Conservation (phyloP, 805 yeast genomes). For the Saturnispora zaruensis region DNA sequence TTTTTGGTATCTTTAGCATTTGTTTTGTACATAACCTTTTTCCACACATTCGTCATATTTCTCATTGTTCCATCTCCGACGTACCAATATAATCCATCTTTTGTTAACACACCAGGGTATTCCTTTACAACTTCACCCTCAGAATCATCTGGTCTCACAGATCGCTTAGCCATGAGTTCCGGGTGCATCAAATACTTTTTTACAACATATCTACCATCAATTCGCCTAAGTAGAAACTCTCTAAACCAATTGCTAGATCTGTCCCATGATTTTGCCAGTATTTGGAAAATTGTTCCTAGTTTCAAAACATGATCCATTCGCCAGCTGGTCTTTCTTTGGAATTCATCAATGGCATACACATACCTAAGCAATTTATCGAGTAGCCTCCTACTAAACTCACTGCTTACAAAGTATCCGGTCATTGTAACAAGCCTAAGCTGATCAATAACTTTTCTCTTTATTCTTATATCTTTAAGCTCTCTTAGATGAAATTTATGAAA, state of each 20-base stretch:
- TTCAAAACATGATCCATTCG: constrained; percentile 4
- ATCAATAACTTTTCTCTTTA: neutral
- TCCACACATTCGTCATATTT: neutral
- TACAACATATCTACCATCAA: constrained; percentile 6
- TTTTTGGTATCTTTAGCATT: neutral
- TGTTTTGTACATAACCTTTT: neutral
- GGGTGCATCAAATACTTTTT: neutral
- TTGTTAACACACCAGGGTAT: neutral
- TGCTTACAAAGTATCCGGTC: neutral
- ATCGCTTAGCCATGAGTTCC: neutral
- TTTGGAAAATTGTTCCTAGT: constrained; percentile 3
- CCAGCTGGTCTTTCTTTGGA: constrained; percentile 3
- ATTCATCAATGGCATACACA: constrained; percentile 6
- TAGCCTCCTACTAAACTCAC: neutral
- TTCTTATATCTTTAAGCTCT: constrained; percentile 5
- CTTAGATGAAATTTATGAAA: constrained; percentile 1
- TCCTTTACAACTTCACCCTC: neutral
- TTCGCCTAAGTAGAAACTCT: neutral
- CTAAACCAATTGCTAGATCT: neutral
- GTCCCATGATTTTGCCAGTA: neutral
- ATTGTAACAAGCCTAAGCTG: neutral
- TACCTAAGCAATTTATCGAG: constrained; percentile 6
- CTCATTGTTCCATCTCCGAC: constrained; percentile 1
- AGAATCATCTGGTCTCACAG: neutral
- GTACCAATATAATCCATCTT: constrained; percentile 4